A percentile compares a stretch with the other conserved stretches of the same genome.
These are phyloP conservation scores for Fagopyrum tataricum DNA, from an alignment of 148 eudicot species.

Conservation along the genomic window DNA sequence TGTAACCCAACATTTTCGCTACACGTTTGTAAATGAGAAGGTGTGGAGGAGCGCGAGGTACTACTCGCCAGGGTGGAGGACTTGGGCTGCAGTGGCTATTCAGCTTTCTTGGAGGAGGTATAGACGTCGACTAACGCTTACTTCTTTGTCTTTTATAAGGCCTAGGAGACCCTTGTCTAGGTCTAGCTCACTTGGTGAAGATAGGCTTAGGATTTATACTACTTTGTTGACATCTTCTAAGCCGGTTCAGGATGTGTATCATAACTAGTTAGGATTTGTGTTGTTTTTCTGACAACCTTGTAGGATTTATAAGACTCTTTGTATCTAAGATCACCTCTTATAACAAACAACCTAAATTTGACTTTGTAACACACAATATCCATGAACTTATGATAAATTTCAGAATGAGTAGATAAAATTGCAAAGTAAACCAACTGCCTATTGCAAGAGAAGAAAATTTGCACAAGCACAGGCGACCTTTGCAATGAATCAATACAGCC, in stretches of 20 bases:
- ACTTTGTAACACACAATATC: too few species aligned
- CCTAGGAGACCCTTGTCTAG: slow-evolving; percentile 87
- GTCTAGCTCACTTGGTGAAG: slow-evolving; percentile 82
- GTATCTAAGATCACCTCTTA: too few species aligned
- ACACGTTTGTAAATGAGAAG: slow-evolving; percentile 80
- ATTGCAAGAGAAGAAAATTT: too few species aligned
- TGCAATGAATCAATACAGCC: too few species aligned
- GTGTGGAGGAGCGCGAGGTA: slow-evolving; percentile 88
- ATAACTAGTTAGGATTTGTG: slow-evolving; percentile 24
- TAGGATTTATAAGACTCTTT: too few species aligned
- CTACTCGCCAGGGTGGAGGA: slow-evolving; percentile 95
- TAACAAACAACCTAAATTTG: too few species aligned
- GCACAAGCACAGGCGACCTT: too few species aligned
- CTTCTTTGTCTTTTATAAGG: slow-evolving; percentile 81
- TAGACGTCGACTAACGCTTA: slow-evolving; percentile 63
- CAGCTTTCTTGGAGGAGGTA: slow-evolving; percentile 93
- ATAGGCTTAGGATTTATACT: slow-evolving; percentile 72
- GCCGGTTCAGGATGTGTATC: slow-evolving; percentile 89
- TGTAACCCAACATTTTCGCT: slow-evolving; percentile 83
- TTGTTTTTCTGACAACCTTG: too few species aligned
- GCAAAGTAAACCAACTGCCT: too few species aligned
- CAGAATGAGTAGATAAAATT: too few species aligned
- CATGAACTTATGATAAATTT: too few species aligned
- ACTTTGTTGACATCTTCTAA: slow-evolving; percentile 89
- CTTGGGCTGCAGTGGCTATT: slow-evolving; percentile 92